A percentile compares a stretch with the other conserved stretches of the same genome.
phyloP scores from a whole-genome alignment of 177 flowering plant species.

The Tripterygium wilfordii region DNA sequence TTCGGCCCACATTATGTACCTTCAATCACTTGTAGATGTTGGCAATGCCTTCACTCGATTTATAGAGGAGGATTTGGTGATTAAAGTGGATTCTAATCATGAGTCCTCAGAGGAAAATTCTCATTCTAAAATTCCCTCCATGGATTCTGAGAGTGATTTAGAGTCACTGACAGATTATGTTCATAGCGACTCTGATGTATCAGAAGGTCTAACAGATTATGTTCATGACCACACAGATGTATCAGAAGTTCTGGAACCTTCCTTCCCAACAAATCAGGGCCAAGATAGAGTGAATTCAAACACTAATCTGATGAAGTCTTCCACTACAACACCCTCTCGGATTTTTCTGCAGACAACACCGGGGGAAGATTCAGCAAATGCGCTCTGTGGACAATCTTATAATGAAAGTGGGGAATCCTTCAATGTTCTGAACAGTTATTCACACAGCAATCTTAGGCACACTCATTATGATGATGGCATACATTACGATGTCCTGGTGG shows the following conservation, averaged over 20 bases:
- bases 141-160: conserved; percentile 2
- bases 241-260: not conserved
- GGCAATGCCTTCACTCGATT: conserved; percentile 52
- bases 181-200: too few relatives aligned
- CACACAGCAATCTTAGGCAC: too few relatives aligned
- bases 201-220: too few relatives aligned
- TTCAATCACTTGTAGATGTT: conserved; percentile 45
- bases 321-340: too few relatives aligned
- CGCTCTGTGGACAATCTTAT: too few relatives aligned
- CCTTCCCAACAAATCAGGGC: not conserved
- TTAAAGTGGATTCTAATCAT: conserved; percentile 38
- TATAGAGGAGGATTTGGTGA: conserved; percentile 55
- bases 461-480: too few relatives aligned
- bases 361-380: too few relatives aligned
- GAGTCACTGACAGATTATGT: not conserved
- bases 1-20: conserved; percentile 55
- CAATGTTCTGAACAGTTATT: too few relatives aligned
- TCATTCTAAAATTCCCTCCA: conserved; percentile 25
- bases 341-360: too few relatives aligned
- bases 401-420: too few relatives aligned
- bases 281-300: not conserved
- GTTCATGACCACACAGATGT: not conserved
- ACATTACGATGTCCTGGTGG: too few relatives aligned
- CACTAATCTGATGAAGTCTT: too few relatives aligned
- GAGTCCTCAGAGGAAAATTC: conserved; percentile 5